Percentiles rank a stretch among this genome's conserved stretches.
Evolutionary conservation across 306 rosid genomes (phyloP).

Genomic region (Vigna radiata): DNA sequence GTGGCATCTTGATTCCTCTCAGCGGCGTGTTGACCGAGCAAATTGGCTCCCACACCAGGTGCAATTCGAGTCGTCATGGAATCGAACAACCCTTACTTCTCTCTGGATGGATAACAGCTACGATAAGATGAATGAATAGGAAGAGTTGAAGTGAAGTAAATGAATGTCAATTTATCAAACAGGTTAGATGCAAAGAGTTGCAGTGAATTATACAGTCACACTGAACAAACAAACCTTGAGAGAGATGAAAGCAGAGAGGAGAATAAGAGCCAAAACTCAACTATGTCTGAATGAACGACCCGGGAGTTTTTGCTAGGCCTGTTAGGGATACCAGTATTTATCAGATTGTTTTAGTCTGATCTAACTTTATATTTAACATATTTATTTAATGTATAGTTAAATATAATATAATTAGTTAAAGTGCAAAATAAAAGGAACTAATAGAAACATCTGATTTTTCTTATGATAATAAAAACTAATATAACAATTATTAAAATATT

Average conservation of each 20-base stretch:
- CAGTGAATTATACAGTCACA: too few relatives aligned
- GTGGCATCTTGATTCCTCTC: conserved; percentile 99
- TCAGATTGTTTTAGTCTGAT: too few relatives aligned
- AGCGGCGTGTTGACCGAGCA: conserved; percentile 78
- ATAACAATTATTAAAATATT: too few relatives aligned
- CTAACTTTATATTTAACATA: too few relatives aligned
- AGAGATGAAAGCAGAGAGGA: background rate
- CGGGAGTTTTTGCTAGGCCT: background rate
- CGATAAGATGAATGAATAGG: background rate
- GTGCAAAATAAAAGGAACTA: too few relatives aligned
- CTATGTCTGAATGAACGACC: too few relatives aligned
- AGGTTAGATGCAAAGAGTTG: background rate
- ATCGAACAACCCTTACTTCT: background rate
- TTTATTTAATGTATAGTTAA: too few relatives aligned
- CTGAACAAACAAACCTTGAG: background rate
- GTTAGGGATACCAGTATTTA: too few relatives aligned
- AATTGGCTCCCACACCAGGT: conserved; percentile 97
- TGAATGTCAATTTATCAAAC: background rate
- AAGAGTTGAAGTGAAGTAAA: background rate
- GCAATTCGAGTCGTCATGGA: conserved; percentile 94
- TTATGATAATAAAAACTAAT: too few relatives aligned
- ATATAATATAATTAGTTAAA: too few relatives aligned
- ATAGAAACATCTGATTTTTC: too few relatives aligned
- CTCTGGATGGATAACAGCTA: background rate
- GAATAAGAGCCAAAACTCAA: background rate